A percentile compares a stretch with the other conserved stretches of the same genome.
These are phyloP conservation scores for Simplicillium aogashimaense DNA, from an alignment of 2,329 filamentous ascomycete genomes.

Conservation along the genomic window DNA sequence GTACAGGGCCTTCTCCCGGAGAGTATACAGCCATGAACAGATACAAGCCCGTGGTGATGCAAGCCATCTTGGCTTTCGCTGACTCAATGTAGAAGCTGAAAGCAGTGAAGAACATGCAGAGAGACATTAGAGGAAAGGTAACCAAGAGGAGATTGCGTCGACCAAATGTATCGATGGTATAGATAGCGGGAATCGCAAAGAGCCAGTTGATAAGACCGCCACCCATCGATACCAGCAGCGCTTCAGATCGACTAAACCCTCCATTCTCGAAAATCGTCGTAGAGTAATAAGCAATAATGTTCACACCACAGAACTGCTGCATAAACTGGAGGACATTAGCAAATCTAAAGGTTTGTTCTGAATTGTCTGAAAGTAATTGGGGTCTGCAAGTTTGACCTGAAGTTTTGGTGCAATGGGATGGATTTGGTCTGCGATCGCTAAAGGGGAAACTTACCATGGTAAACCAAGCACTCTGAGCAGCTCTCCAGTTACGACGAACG, in stretches of 20 bases:
- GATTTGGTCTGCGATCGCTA: constrained; percentile 22
- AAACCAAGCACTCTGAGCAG: constrained; percentile 25
- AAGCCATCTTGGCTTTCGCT: constrained; percentile 12
- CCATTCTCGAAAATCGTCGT: constrained; percentile 31
- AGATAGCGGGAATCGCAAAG: constrained; percentile 47
- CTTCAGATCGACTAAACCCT: constrained; percentile 26
- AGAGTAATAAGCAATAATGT: constrained; percentile 48
- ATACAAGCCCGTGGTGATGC: constrained; percentile 20
- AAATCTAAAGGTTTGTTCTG: background rate
- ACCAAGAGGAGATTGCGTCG: constrained; percentile 45
- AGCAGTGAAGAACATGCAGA: constrained; percentile 31
- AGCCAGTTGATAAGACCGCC: constrained; percentile 48
- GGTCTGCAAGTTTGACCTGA: too few species aligned
- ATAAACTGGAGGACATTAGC: constrained; percentile 37
- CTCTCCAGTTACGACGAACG: constrained; percentile 23
- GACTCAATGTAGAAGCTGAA: constrained; percentile 14
- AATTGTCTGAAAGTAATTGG: too few species aligned
- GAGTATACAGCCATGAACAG: constrained; percentile 24
- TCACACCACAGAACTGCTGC: constrained; percentile 31
- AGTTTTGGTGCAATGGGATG: background rate
- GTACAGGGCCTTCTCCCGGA: constrained; percentile 42
- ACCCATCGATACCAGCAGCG: constrained; percentile 45
- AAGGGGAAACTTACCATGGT: constrained; percentile 28
- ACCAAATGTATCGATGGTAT: constrained; percentile 49
- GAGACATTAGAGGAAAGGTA: constrained; percentile 48